Percentiles rank a stretch among this genome's conserved stretches.
Conservation (phyloP, 1,139 yeast genomes). For the Candida pseudoviswanathii region DNA sequence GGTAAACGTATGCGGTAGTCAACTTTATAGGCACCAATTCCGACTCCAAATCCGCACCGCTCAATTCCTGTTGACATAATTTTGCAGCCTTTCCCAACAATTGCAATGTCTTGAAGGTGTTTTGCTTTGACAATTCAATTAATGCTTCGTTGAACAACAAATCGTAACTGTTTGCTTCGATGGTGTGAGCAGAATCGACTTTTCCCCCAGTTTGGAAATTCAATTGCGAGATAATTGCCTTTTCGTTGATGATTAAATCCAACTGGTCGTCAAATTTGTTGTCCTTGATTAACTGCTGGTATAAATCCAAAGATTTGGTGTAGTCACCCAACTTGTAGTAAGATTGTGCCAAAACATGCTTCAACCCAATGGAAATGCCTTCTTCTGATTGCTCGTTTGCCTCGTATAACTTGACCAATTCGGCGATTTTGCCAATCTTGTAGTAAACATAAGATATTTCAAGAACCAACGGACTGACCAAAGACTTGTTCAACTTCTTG, state of each 20-base stretch:
- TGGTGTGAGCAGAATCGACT: slow-evolving; percentile 10
- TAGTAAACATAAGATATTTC: slow-evolving; percentile 75
- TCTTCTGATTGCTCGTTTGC: slow-evolving; percentile 20
- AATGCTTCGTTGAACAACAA: slow-evolving; percentile 68
- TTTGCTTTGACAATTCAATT: slow-evolving; percentile 48
- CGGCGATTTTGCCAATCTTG: slow-evolving; percentile 53
- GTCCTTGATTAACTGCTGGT: slow-evolving; percentile 51
- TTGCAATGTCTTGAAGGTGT: slow-evolving; percentile 44
- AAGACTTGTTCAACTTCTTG: slow-evolving; percentile 38
- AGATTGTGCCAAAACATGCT: slow-evolving; percentile 83
- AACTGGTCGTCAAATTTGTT: slow-evolving; percentile 37
- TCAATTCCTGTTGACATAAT: slow-evolving; percentile 37
- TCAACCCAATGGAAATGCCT: slow-evolving; percentile 44
- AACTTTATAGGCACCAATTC: slow-evolving; percentile 66
- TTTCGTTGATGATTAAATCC: slow-evolving; percentile 71
- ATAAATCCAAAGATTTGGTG: slow-evolving; percentile 55
- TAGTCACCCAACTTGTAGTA: slow-evolving; percentile 68
- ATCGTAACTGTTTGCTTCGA: slow-evolving; percentile 31
- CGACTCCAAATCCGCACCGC: slow-evolving; percentile 39
- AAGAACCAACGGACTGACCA: slow-evolving; percentile 39
- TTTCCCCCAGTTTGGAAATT: slow-evolving; percentile 20
- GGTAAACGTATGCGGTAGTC: slow-evolving; percentile 70
- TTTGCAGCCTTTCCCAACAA: slow-evolving; percentile 54
- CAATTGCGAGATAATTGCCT: slow-evolving; percentile 66
- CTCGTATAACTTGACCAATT: slow-evolving; percentile 44